A percentile compares a stretch with the other conserved stretches of the same genome.
Conservation (phyloP, 345 rosid species). For the Sisymbrium irio region DNA sequence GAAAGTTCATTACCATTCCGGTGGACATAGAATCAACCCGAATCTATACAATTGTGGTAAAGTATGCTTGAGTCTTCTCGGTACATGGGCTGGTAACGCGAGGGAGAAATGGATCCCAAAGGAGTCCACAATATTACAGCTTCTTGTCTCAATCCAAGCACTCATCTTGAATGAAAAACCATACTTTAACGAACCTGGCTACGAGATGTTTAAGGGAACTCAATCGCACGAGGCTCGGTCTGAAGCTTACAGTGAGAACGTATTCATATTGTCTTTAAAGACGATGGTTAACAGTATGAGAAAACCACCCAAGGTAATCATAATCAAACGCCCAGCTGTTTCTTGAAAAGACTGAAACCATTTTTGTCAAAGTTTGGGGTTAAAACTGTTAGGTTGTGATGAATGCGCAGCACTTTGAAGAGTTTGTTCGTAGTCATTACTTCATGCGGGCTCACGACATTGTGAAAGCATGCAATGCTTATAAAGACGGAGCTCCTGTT, state of each 20-base stretch:
- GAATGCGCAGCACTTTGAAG: constrained; percentile 68
- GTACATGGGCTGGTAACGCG: constrained; percentile 62
- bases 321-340: background rate
- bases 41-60: constrained; percentile 67
- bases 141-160: constrained; percentile 90
- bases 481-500: constrained; percentile 70
- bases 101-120: constrained; percentile 85
- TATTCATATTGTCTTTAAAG: constrained; percentile 59
- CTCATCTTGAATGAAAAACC: constrained; percentile 83
- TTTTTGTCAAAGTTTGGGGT: background rate
- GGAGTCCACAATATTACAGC: constrained; percentile 74
- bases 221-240: constrained; percentile 47
- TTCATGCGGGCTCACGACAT: constrained; percentile 51
- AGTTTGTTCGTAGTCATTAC: constrained; percentile 69
- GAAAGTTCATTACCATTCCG: constrained; percentile 14
- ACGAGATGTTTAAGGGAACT: constrained; percentile 40
- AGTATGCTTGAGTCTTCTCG: constrained; percentile 42
- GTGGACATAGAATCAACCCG: constrained; percentile 83
- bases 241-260: constrained; percentile 56
- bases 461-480: constrained; percentile 65
- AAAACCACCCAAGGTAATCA: constrained; percentile 67
- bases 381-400: constrained; percentile 1
- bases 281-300: constrained; percentile 70
- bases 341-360: background rate
- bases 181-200: constrained; percentile 91